Evolutionary conservation across 2,329 filamentous ascomycete species (phyloP), one percentile per base, ranked within the genome.

Genomic region (Colletotrichum kahawae): DNA sequence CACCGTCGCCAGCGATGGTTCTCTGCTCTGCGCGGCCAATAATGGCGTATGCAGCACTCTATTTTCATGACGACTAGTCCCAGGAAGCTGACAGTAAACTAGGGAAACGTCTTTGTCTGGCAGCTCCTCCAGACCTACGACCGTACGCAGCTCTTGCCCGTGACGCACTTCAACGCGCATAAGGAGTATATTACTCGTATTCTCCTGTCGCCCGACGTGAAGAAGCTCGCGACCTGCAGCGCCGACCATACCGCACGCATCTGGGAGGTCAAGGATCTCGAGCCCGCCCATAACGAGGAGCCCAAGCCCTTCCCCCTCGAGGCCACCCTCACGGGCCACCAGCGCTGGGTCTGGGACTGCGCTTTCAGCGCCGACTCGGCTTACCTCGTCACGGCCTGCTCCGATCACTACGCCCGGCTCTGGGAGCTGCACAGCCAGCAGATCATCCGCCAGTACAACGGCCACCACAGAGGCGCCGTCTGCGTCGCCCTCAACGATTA

Each of bases 91-190:
- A 76, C 33, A 27, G 18, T 8, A 24, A 59, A n/a, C 79, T 51
- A 98, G 95, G 97, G 97, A 79, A 97, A 97, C 80, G 96, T 98
- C 77, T 99, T 98, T 83, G 95, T 99, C 79, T 99, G 97, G 97
- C 93, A 95, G 78, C 94, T 99, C 82, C 91, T 96, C 76, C 95
- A 98, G 81, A 92, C 92, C 75, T 92, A 92, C 78, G 95, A 98
- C 73, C 90, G 94, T 75, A 98, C 96, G 34, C 93, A 95, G 77
- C 93, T 98, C 18, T 90, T 97, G 1, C 95, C 96, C 2, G 92
- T 98, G 75, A 96, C 95, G 73, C 95, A 95, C 77, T 98, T 98
- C 88, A 92, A 92, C 78, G 96, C 96, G 3, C 96, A 98, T 85
- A 95, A 94, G 79, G 95, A 96, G 79, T 98, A 97, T 85, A 96